Percentiles rank a stretch among this genome's conserved stretches.
Evolutionary conservation across 768 basidiomycete species (phyloP).

Genomic region (Cubamyces sp.): DNA sequence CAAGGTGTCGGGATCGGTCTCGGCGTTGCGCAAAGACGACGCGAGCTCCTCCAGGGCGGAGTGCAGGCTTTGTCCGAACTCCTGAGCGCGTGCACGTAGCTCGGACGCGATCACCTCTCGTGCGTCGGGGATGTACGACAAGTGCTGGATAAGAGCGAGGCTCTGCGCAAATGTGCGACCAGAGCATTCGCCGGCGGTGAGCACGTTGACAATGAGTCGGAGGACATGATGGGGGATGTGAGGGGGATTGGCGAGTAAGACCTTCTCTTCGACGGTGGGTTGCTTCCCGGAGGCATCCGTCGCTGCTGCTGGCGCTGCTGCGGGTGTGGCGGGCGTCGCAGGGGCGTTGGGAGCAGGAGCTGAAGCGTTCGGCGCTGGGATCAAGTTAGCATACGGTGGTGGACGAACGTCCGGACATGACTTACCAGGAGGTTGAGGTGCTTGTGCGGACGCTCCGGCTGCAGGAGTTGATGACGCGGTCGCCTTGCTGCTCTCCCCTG

Average conservation of each 20-base stretch:
- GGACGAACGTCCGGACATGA: no score
- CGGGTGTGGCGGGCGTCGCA: not conserved
- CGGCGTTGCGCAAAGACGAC: slow-evolving; percentile 57
- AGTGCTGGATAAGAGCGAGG: slow-evolving; percentile 87
- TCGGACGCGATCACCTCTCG: slow-evolving; percentile 90
- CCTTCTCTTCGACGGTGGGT: slow-evolving; percentile 42
- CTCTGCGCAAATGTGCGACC: slow-evolving; percentile 96
- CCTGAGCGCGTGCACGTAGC: slow-evolving; percentile 82
- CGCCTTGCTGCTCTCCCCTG: slow-evolving; percentile 33
- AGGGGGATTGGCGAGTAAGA: slow-evolving; percentile 74
- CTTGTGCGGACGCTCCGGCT: slow-evolving; percentile 28
- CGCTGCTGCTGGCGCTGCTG: slow-evolving; percentile 14
- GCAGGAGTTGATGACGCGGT: slow-evolving; percentile 26
- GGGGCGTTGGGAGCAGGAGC: not conserved
- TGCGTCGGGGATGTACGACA: slow-evolving; percentile 86
- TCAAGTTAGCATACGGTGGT: not conserved
- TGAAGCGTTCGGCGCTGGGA: slow-evolving; percentile 25
- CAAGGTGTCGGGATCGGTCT: slow-evolving; percentile 50
- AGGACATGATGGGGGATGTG: slow-evolving; percentile 85
- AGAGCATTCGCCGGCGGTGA: slow-evolving; percentile 97
- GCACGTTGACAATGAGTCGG: slow-evolving; percentile 91
- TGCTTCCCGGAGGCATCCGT: slow-evolving; percentile 31
- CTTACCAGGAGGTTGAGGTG: slow-evolving; percentile 7
- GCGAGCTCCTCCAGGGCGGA: slow-evolving; percentile 80
- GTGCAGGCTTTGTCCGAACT: slow-evolving; percentile 77